These are phyloP conservation scores for Bruguiera parviflora DNA, from an alignment of 345 rosid species.

Conservation along the genomic window DNA sequence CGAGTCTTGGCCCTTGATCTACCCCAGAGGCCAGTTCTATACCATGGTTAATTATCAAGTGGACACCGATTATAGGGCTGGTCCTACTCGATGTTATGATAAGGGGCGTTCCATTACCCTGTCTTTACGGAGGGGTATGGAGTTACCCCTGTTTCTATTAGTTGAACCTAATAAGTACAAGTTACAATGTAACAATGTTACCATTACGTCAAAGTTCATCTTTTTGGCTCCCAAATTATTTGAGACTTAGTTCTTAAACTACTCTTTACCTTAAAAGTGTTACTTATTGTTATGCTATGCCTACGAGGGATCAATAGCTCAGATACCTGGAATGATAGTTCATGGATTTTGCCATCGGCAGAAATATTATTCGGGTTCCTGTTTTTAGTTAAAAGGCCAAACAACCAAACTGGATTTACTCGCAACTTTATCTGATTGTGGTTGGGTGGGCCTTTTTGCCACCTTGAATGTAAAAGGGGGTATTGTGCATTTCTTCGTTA, in stretches of 20 bases:
- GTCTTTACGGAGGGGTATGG: no score
- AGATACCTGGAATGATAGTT: background rate
- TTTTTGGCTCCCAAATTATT: no score
- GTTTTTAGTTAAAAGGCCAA: background rate
- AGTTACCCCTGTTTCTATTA: no score
- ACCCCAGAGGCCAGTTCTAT: background rate
- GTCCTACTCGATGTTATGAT: background rate
- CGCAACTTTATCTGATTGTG: background rate
- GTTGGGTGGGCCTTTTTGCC: conserved; percentile 7
- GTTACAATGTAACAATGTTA: no score
- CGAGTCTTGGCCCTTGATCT: background rate
- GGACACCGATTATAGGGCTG: background rate
- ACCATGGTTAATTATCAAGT: background rate
- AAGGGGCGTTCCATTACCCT: no score
- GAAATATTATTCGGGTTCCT: background rate
- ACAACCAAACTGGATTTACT: background rate
- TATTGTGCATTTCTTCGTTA: background rate
- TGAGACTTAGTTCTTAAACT: no score
- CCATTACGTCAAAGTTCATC: no score
- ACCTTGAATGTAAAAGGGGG: background rate
- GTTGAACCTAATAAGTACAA: no score
- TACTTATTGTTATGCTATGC: no score
- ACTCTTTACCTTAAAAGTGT: no score
- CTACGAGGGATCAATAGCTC: no score
- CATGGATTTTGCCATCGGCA: background rate